Evolutionary conservation across 2,329 filamentous ascomycete species (phyloP).

Genomic region (Rhynchosporium graminicola): DNA sequence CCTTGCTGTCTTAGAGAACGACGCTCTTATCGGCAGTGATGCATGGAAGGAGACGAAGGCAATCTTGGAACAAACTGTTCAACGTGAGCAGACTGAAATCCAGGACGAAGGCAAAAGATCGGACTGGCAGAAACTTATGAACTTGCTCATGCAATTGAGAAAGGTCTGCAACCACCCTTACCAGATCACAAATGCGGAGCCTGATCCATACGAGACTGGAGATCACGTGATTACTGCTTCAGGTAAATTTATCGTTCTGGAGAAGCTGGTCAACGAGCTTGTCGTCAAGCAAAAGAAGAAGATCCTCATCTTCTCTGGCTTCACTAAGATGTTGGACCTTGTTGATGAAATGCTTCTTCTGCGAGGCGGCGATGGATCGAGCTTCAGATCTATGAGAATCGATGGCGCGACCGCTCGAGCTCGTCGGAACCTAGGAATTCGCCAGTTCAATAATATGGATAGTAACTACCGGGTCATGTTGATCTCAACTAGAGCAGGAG

Average conservation of each 20-base stretch:
- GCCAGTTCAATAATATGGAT: conserved; percentile 84
- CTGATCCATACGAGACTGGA: conserved; percentile 65
- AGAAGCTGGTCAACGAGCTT: conserved; percentile 83
- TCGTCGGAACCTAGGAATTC: conserved; percentile 90
- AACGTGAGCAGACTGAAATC: conserved; percentile 34
- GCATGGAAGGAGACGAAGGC: conserved; percentile 50
- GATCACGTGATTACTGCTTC: conserved; percentile 87
- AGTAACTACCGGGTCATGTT: conserved; percentile 87
- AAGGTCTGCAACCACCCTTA: conserved; percentile 93
- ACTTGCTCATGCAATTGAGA: conserved; percentile 90
- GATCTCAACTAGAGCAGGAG: conserved; percentile 88
- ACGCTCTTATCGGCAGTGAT: conserved; percentile 38
- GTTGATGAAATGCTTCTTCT: conserved; percentile 79
- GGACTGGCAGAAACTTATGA: conserved; percentile 66
- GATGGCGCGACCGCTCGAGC: conserved; percentile 78
- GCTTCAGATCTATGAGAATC: conserved; percentile 72
- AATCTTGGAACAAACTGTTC: conserved; percentile 47
- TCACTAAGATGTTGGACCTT: conserved; percentile 83
- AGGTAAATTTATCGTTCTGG: conserved; percentile 80
- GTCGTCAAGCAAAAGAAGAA: conserved; percentile 62
- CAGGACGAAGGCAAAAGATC: conserved; percentile 38
- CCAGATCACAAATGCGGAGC: conserved; percentile 36
- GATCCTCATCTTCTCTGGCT: conserved; percentile 97
- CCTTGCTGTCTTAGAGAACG: conserved; percentile 40
- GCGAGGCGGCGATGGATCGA: conserved; percentile 57